These are phyloP conservation scores for Mycena polygramma DNA, from an alignment of 768 basidiomycete genomes.

Conservation along the genomic window DNA sequence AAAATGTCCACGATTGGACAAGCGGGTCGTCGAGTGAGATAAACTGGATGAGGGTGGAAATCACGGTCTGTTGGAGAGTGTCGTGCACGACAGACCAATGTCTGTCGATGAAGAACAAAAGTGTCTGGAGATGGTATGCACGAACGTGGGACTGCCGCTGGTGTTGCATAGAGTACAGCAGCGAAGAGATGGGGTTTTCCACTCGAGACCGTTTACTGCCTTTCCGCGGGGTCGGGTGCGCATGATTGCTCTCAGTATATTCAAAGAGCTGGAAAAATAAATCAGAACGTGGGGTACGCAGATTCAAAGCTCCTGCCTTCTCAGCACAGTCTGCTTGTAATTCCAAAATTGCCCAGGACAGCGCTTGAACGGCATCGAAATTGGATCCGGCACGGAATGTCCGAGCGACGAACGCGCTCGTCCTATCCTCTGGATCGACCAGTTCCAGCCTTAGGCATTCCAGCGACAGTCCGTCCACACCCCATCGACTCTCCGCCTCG, in stretches of 20 bases:
- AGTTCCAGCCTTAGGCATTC: constrained; percentile 74
- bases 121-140: constrained; percentile 74
- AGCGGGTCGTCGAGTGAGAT: constrained; percentile 72
- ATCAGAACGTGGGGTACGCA: constrained; percentile 17
- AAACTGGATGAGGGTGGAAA: constrained; percentile 68
- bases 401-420: constrained; percentile 65
- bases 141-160: constrained; percentile 48
- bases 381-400: constrained; percentile 83
- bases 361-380: constrained; percentile 77
- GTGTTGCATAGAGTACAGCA: constrained; percentile 65
- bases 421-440: constrained; percentile 40
- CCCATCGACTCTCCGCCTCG: constrained; percentile 76
- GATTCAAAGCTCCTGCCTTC: constrained; percentile 57
- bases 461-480: constrained; percentile 73
- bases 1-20: constrained; percentile 88
- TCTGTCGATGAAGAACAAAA: constrained; percentile 87
- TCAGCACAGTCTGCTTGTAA: constrained; percentile 84
- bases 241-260: constrained; percentile 69
- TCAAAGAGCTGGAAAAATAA: constrained; percentile 65
- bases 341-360: constrained; percentile 85
- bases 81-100: constrained; percentile 79
- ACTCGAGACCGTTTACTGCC: constrained; percentile 66
- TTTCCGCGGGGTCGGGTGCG: constrained; percentile 42
- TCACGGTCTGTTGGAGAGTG: constrained; percentile 68
- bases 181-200: constrained; percentile 69